These are phyloP conservation scores for Chlamydomonas sphaeroides DNA, from an alignment of 139 green algal species.

Conservation along the genomic window DNA sequence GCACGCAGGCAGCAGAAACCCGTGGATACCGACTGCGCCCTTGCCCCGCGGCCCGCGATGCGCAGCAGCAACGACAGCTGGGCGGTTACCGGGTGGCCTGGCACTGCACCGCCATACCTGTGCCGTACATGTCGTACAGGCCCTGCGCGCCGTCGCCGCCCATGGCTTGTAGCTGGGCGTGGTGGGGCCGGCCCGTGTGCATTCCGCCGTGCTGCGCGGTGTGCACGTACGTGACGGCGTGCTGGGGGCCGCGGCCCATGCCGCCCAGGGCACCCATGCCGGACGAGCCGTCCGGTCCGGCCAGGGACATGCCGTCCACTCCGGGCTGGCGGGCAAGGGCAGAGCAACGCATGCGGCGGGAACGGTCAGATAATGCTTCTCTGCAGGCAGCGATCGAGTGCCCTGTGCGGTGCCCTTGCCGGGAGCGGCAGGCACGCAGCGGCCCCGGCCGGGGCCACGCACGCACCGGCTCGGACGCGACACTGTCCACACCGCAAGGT, in stretches of 20 bases:
- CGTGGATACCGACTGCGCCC: no score
- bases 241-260: background rate
- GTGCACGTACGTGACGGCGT: background rate
- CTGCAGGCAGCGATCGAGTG: no score
- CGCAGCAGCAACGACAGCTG: no score
- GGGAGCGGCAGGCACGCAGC: background rate
- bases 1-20: no score
- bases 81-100: background rate
- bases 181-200: no score
- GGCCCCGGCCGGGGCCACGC: background rate
- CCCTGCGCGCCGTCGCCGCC: background rate
- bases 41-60: no score
- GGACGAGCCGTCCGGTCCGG: background rate
- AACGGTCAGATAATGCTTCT: no score
- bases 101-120: background rate
- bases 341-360: background rate
- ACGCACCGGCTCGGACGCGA: no score
- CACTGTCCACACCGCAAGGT: no score
- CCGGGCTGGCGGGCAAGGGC: background rate
- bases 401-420: no score
- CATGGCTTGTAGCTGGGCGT: background rate
- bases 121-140: constrained; percentile 10
- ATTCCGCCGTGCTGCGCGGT: no score
- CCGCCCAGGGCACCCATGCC: background rate
- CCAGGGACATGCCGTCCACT: constrained; percentile 13